Evolutionary conservation across 2,329 filamentous ascomycete species (phyloP), one percentile per base, ranked within the genome.

Genomic region (Coniochaeta hoffmannii): DNA sequence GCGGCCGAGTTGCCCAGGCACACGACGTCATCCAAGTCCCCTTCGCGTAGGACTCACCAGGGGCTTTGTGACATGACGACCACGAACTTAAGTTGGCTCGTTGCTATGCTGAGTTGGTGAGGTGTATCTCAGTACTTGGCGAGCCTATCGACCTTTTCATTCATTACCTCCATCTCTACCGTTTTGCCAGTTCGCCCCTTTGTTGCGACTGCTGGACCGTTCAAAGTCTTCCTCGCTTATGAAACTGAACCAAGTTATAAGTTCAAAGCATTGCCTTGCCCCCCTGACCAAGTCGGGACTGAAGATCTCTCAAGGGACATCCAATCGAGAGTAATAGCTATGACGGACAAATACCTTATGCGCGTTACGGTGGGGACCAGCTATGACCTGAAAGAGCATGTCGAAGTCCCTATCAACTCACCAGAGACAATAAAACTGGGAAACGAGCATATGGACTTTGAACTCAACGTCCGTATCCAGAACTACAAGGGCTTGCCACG

Each of bases 361-460:
- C 83, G 82, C 61, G 86, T 97, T 55, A 95, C 90, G 0, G 90
- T 90, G 1, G 93, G 93, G 2, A 78, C 88, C 1, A 76, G 76
- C 60, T 96, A 97, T 72, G 83, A 94, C 67, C 71, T 78, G 32
- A 71, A 77, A n/a, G 80, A 81, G n/a, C 91, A 96, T 64, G 73
- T 85, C 58, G 74, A 83, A 28, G 85, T 97, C 10, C 80, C 81
- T 3, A 88, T 97, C 68, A 97, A 97, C 73, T 78, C 76, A 11
- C 69, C 85, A 28, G 70, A 82, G 56, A 79, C 85, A 0, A 67
- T 88, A 1, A 74, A 72, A 24, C 83, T 97, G 63, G 77, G 80
- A 22, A 86, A 81, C 49, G 73, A 83, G 9, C 76, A 82, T 55
- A 80, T 89, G 56, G 82, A 86, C 46, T 78, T 86, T 12, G 80